Percentiles rank a stretch among this genome's conserved stretches.
Evolutionary conservation across 1,284 basidiomycete species (phyloP).

Genomic region (Irpex sp.): DNA sequence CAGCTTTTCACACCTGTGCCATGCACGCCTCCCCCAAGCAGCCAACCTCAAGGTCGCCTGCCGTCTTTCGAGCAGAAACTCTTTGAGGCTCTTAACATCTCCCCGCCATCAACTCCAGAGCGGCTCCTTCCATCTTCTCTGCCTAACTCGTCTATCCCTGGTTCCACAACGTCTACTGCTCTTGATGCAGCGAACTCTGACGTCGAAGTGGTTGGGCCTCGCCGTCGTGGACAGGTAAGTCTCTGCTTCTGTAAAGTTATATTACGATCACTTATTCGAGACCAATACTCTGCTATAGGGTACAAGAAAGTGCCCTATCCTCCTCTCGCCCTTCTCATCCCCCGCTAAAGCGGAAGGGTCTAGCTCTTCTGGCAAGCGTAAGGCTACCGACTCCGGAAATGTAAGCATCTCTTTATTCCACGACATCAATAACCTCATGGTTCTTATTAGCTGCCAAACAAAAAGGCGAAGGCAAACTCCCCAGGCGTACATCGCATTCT

Average conservation of each 20-base stretch:
- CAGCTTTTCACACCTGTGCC: background rate
- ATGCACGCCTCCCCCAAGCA: background rate
- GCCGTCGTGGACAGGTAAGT: background rate
- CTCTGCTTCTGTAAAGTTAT: background rate
- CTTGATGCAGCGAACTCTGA: background rate
- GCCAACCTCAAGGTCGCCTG: background rate
- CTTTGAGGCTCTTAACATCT: background rate
- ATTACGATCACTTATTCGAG: background rate
- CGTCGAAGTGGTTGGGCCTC: background rate
- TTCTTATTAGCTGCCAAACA: background rate
- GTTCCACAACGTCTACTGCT: background rate
- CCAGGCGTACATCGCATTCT: background rate
- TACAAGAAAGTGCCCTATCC: background rate
- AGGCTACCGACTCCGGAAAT: background rate
- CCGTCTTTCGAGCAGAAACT: background rate
- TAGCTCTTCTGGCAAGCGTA: background rate
- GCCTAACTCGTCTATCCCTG: background rate
- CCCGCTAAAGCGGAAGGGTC: background rate
- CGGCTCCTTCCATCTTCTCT: background rate
- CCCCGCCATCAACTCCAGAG: background rate
- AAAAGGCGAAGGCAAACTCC: background rate
- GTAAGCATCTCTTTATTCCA: background rate
- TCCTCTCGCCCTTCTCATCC: background rate
- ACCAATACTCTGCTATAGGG: background rate
- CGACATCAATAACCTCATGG: background rate